Evolutionary conservation across 768 basidiomycete species (phyloP).

Genomic region (Pulveroboletus ravenelii): DNA sequence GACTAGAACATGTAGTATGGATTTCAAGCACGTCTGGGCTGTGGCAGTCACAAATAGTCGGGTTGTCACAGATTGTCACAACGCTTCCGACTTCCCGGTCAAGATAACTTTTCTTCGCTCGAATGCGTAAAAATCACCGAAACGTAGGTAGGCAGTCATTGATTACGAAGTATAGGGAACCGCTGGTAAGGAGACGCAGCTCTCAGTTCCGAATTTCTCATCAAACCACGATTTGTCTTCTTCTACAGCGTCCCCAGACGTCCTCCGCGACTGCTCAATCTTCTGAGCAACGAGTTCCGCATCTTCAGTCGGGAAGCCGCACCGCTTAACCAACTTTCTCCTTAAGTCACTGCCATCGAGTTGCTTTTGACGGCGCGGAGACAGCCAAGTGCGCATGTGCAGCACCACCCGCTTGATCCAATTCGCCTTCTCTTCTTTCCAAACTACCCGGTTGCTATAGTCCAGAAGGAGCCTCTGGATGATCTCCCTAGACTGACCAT

Average conservation of each 20-base stretch:
- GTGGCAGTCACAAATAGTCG: no score
- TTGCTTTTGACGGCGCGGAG: conserved; percentile 10
- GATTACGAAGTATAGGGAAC: conserved; percentile 6
- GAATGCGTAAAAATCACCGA: neutral
- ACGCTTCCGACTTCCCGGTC: neutral
- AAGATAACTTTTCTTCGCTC: neutral
- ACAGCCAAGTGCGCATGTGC: conserved; percentile 25
- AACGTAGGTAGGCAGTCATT: neutral
- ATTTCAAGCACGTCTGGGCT: neutral
- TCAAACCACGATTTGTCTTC: conserved; percentile 19
- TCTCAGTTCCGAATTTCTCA: conserved; percentile 12
- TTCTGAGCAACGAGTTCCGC: conserved; percentile 15
- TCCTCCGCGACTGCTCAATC: conserved; percentile 15
- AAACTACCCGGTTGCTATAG: conserved; percentile 10
- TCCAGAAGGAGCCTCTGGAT: conserved; percentile 19
- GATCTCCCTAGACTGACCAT: conserved; percentile 28
- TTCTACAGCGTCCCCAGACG: conserved; percentile 2
- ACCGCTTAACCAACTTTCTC: conserved; percentile 20
- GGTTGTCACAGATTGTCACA: no score
- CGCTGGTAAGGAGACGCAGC: conserved; percentile 8
- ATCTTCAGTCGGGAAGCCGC: conserved; percentile 20
- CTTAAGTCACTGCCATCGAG: conserved; percentile 12
- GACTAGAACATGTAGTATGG: neutral
- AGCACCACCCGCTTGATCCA: conserved; percentile 24
- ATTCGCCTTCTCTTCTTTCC: conserved; percentile 24